Conservation (phyloP, 495 filamentous ascomycete species). For the Daldinia childiae region DNA sequence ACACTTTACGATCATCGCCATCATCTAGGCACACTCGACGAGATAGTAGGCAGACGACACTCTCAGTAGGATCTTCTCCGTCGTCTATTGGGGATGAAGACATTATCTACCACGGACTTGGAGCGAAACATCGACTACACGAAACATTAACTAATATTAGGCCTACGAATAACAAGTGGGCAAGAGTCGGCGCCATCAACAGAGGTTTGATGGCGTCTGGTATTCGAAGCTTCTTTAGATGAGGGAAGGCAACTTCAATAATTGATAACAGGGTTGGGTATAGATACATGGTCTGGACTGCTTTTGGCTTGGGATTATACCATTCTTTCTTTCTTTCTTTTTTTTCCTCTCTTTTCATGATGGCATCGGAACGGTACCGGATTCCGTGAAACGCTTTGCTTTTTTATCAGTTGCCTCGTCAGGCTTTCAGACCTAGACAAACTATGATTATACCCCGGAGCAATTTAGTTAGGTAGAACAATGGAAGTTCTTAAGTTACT, state of each 20-base stretch:
- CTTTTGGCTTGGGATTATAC: slow-evolving; percentile 43
- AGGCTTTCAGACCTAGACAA: slow-evolving; percentile 25
- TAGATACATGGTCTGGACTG: slow-evolving; percentile 35
- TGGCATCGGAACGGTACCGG: slow-evolving; percentile 23
- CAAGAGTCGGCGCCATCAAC: slow-evolving; percentile 47
- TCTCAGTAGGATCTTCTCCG: slow-evolving; percentile 40
- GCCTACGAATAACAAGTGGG: slow-evolving; percentile 46
- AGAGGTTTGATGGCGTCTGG: slow-evolving; percentile 54
- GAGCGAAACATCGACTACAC: slow-evolving; percentile 29
- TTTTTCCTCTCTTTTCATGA: slow-evolving; percentile 14
- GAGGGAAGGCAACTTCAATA: slow-evolving; percentile 41
- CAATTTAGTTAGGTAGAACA: slow-evolving; percentile 36
- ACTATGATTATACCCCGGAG: slow-evolving; percentile 38
- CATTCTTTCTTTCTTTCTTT: slow-evolving; percentile 33
- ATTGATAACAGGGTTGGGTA: slow-evolving; percentile 34
- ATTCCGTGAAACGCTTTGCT: slow-evolving; percentile 24
- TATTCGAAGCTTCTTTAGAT: slow-evolving; percentile 55
- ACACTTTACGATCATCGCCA: slow-evolving; percentile 33
- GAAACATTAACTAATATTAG: slow-evolving; percentile 41
- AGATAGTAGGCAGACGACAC: slow-evolving; percentile 21
- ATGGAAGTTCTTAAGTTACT: slow-evolving; percentile 17
- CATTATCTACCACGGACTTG: slow-evolving; percentile 40
- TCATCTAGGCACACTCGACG: slow-evolving; percentile 19
- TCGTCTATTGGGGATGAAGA: slow-evolving; percentile 43
- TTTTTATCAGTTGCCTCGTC: slow-evolving; percentile 20